Conservation (phyloP, 2,329 filamentous ascomycete genomes). For the Cytospora leucostoma region DNA sequence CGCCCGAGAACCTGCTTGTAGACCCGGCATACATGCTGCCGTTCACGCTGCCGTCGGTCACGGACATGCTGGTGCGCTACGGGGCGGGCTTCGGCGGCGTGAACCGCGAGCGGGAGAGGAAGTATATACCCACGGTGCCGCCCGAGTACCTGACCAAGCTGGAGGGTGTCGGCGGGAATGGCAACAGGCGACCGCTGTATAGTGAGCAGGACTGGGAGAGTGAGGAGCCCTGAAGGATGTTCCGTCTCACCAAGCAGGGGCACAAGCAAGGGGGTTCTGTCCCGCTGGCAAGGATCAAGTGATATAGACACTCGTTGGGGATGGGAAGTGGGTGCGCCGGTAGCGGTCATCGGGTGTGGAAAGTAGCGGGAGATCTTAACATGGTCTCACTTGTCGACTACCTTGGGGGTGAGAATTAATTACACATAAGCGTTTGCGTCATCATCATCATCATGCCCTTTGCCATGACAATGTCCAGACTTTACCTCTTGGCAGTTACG, state of each 20-base stretch:
- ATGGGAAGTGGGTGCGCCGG: not conserved
- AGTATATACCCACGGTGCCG: constrained; percentile 94
- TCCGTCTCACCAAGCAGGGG: not conserved
- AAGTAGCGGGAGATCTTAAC: not conserved
- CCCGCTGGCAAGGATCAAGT: constrained; percentile 6
- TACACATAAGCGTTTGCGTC: not conserved
- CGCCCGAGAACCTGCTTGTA: constrained; percentile 74
- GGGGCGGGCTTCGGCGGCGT: constrained; percentile 92
- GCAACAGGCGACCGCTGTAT: constrained; percentile 57
- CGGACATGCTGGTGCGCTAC: constrained; percentile 95
- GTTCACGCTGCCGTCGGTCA: constrained; percentile 92
- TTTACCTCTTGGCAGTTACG: not conserved
- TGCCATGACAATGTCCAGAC: not conserved
- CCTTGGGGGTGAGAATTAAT: not conserved
- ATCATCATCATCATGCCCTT: not conserved
- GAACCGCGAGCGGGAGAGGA: constrained; percentile 86
- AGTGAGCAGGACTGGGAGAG: constrained; percentile 68
- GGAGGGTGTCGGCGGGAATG: constrained; percentile 56
- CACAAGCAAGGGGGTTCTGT: constrained; percentile 12
- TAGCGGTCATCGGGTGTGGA: not conserved
- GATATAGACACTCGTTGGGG: not conserved
- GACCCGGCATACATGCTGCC: constrained; percentile 92
- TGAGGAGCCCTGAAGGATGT: constrained; percentile 53
- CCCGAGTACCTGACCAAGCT: constrained; percentile 90
- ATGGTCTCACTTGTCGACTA: not conserved